Conservation (phyloP, 108 stramenopile genomes). For the Skeletonema marinoi region DNA sequence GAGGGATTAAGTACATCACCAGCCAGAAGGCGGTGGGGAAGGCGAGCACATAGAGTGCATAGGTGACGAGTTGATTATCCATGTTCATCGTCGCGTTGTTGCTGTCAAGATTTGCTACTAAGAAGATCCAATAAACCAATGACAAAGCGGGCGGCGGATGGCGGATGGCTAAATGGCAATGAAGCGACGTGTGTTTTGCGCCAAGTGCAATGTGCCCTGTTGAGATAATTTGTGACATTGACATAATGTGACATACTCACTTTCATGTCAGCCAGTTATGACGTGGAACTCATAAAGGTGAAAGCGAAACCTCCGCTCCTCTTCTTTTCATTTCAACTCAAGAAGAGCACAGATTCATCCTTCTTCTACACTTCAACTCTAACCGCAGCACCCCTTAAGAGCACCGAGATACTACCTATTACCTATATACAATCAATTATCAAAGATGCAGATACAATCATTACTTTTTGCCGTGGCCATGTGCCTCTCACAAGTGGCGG, state of each 20-base stretch:
- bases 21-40: constrained; percentile 87
- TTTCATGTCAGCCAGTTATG: too few relatives aligned
- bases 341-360: not conserved
- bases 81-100: not conserved
- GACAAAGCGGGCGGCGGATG: not conserved
- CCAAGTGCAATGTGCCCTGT: too few relatives aligned
- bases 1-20: constrained; percentile 76
- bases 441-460: constrained; percentile 1
- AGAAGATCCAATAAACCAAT: not conserved
- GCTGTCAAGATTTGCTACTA: not conserved
- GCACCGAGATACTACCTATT: too few relatives aligned
- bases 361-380: too few relatives aligned
- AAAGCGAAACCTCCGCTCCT: too few relatives aligned
- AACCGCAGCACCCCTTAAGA: too few relatives aligned
- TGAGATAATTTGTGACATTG: too few relatives aligned
- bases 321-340: too few relatives aligned
- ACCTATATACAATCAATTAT: not conserved
- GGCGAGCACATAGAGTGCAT: constrained; percentile 52
- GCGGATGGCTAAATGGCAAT: too few relatives aligned
- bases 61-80: constrained; percentile 12
- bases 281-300: too few relatives aligned
- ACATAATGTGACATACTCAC: too few relatives aligned
- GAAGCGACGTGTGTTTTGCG: too few relatives aligned
- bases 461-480: not conserved
- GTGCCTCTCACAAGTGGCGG: not conserved